Base-by-base conservation (phyloP, 192 early-diverging fungal species). In the Chytriomyces sp. region DNA sequence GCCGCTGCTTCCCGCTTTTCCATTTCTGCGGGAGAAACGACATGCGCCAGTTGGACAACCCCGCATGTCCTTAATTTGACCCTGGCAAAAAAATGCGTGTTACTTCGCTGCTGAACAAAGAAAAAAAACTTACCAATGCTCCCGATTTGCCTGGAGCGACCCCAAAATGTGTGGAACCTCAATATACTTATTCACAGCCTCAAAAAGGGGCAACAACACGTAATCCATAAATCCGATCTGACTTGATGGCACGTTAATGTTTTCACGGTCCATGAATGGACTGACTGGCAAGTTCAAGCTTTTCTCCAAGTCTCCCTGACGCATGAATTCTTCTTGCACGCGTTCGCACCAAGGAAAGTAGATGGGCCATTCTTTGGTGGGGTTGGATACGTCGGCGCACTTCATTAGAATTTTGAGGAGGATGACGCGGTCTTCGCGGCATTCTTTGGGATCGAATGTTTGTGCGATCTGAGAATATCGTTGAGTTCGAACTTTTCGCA, bases 381-480 rank as follows among this genome's bases (percentile, higher is more conserved):
- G 86, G 66, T 89, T 89, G 49, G 80, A 83, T 13, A 89, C 83
- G 67, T 89, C 88, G 11, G 88, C 78, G 69, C 84, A 87, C 74
- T 89, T 89, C 64, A 89, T 86, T 8, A 85, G 72, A 59, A 89
- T 86, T 47, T 85, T 82, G 71, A 75, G 81, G 46, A 89, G 75
- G 13, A 89, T 71, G 61, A 72, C 71, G 35, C 82, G 67, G 79
- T 89, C 86, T 62, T 87, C 82, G 16, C 80, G 63, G 53, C 13
- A 77, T 61, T 85, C 86, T 53, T 82, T 67, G 2, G 80, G 82
- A 43, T 83, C 73, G 75, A 79, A 86, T 44, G 75, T 77, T 45
- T 66, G 76, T 11, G 77, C 80, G 48, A 83, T 71, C 81, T 80
- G 48, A 50, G 13, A 11, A 57, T 57, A 18, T 57, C 28, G 28